Evolutionary conservation across 257 asterid genomes (phyloP).

Genomic region (Ocimum tenuiflorum): DNA sequence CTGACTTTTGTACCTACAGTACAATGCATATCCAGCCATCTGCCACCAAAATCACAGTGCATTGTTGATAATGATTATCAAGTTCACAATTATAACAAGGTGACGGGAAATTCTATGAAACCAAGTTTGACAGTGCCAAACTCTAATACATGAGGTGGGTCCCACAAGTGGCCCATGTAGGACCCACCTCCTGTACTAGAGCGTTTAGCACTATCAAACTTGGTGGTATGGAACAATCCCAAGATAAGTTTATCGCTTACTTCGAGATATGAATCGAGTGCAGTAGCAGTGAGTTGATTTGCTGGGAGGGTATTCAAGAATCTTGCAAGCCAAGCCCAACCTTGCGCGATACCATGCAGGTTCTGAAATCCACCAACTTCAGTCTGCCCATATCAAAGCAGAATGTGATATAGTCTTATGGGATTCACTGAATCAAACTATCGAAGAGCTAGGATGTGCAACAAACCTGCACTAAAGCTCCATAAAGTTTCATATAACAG

Average conservation of each 20-base stretch:
- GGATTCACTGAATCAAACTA: neutral
- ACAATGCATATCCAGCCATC: conserved; percentile 73
- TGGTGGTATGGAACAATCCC: too few species aligned
- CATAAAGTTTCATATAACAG: conserved; percentile 70
- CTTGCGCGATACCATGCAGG: conserved; percentile 64
- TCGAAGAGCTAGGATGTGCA: neutral
- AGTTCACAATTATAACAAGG: neutral
- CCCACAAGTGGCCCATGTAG: too few species aligned
- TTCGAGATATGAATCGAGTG: conserved; percentile 66
- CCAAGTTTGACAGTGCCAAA: too few species aligned
- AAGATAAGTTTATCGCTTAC: conserved; percentile 26
- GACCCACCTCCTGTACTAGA: too few species aligned
- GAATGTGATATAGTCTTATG: neutral
- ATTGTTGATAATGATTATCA: neutral
- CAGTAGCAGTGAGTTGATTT: conserved; percentile 65
- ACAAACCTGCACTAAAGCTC: conserved; percentile 89
- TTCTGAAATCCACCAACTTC: conserved; percentile 49
- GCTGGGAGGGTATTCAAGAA: conserved; percentile 76
- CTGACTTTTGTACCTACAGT: conserved; percentile 48
- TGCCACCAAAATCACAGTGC: conserved; percentile 25
- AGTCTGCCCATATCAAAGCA: conserved; percentile 45
- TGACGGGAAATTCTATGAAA: too few species aligned
- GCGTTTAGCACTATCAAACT: too few species aligned
- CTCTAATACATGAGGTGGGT: too few species aligned
- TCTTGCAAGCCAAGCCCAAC: conserved; percentile 95